These are phyloP conservation scores for Cladophialophora psammophila DNA, from an alignment of 2,329 filamentous ascomycete species.

Conservation along the genomic window DNA sequence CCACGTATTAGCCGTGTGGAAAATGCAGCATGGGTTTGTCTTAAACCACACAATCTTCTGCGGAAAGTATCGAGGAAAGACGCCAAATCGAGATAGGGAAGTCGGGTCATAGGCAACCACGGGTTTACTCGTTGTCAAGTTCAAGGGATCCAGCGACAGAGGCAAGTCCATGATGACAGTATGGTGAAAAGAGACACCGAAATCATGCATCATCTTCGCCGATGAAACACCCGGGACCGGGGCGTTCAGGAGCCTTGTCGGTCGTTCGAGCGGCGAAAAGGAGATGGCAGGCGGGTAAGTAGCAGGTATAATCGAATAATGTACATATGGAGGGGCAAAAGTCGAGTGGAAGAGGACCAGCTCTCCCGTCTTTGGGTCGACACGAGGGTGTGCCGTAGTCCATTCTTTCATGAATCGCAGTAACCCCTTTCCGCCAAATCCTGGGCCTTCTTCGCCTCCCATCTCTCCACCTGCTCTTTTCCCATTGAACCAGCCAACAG, in stretches of 20 bases:
- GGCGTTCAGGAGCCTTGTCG: slow-evolving; percentile 55
- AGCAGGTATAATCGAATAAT: slow-evolving; percentile 67
- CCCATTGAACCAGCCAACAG: slow-evolving; percentile 75
- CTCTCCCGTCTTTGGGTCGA: slow-evolving; percentile 70
- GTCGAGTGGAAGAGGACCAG: slow-evolving; percentile 72
- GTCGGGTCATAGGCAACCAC: slow-evolving; percentile 67
- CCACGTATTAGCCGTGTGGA: slow-evolving; percentile 77
- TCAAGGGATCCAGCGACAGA: slow-evolving; percentile 69
- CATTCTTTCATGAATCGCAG: slow-evolving; percentile 72
- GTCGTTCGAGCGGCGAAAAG: slow-evolving; percentile 38
- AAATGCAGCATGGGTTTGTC: slow-evolving; percentile 72
- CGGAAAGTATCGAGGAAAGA: slow-evolving; percentile 70
- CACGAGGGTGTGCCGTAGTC: slow-evolving; percentile 72
- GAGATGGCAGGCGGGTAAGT: slow-evolving; percentile 45
- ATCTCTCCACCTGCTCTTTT: slow-evolving; percentile 56
- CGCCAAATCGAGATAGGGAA: slow-evolving; percentile 67
- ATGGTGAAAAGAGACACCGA: slow-evolving; percentile 68
- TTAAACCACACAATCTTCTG: slow-evolving; percentile 70
- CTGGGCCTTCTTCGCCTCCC: slow-evolving; percentile 39
- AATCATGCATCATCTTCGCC: slow-evolving; percentile 79
- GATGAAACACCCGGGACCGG: slow-evolving; percentile 67
- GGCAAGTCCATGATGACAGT: slow-evolving; percentile 75
- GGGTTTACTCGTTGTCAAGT: slow-evolving; percentile 63
- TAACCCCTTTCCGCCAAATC: slow-evolving; percentile 64
- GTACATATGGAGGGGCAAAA: slow-evolving; percentile 70